Conservation (phyloP, 2,329 filamentous ascomycete genomes). For the Nothophoma quercina region DNA sequence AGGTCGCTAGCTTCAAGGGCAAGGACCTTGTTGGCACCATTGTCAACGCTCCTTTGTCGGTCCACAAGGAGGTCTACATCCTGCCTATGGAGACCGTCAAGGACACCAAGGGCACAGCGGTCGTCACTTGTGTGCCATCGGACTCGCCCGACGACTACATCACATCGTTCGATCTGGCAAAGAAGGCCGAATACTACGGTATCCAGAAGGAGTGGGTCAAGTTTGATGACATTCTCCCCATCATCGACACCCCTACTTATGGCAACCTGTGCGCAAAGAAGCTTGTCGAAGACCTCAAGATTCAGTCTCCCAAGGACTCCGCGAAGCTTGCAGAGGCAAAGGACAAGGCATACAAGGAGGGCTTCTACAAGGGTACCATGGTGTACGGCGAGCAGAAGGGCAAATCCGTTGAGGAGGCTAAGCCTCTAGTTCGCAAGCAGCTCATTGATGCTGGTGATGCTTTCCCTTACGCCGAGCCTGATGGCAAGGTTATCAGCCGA, state of each 20-base stretch:
- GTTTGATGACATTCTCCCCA: slow-evolving; percentile 79
- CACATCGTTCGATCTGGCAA: slow-evolving; percentile 83
- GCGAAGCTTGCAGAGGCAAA: slow-evolving; percentile 93
- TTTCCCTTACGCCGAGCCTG: slow-evolving; percentile 93
- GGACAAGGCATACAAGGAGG: slow-evolving; percentile 95
- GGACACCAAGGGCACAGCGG: slow-evolving; percentile 92
- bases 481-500: slow-evolving; percentile 84
- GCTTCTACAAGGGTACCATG: slow-evolving; percentile 95
- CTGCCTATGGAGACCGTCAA: slow-evolving; percentile 95
- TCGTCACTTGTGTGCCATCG: slow-evolving; percentile 94
- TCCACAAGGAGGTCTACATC: slow-evolving; percentile 82
- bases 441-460: slow-evolving; percentile 80
- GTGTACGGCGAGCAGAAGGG: slow-evolving; percentile 87
- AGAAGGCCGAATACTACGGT: slow-evolving; percentile 92
- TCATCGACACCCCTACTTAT: slow-evolving; percentile 79
- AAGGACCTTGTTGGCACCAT: slow-evolving; percentile 86
- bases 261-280: slow-evolving; percentile 83
- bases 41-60: slow-evolving; percentile 85
- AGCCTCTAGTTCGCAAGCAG: slow-evolving; percentile 81
- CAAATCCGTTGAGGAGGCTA: slow-evolving; percentile 83
- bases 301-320: slow-evolving; percentile 92
- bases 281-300: slow-evolving; percentile 92
- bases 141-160: slow-evolving; percentile 96
- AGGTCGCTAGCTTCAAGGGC: slow-evolving; percentile 77
- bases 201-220: slow-evolving; percentile 98